phyloP scores from a whole-genome alignment of 1,284 basidiomycete species.

The Mycena citricolor region DNA sequence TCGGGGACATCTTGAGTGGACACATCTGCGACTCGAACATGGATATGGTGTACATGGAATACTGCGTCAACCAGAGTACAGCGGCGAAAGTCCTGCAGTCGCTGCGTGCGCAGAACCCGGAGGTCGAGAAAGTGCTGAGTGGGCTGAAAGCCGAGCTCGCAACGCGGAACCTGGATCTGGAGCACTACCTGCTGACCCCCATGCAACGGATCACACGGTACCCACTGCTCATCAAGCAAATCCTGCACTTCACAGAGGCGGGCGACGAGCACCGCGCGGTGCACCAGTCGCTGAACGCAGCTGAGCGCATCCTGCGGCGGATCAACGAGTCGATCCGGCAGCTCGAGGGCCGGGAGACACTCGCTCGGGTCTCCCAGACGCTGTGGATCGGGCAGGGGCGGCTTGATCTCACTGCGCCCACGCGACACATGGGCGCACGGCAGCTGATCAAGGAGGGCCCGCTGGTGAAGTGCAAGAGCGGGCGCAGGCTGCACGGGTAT shows the following conservation, averaged over 20 bases:
- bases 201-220: conserved; percentile 97
- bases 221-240: conserved; percentile 84
- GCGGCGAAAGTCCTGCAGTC: conserved; percentile 81
- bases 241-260: conserved; percentile 75
- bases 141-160: conserved; percentile 74
- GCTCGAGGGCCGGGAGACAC: conserved; percentile 75
- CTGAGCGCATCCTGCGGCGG: conserved; percentile 72
- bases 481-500: conserved; percentile 74
- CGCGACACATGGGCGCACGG: conserved; percentile 75
- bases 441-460: conserved; percentile 78
- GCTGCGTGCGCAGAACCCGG: conserved; percentile 65
- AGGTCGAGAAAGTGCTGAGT: conserved; percentile 65
- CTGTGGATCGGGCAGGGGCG: conserved; percentile 89
- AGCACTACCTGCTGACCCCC: conserved; percentile 87
- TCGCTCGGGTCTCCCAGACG: conserved; percentile 72
- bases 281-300: conserved; percentile 54
- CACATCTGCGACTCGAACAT: conserved; percentile 81
- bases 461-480: conserved; percentile 81
- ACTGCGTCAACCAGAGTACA: conserved; percentile 87
- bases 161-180: conserved; percentile 83
- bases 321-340: conserved; percentile 91
- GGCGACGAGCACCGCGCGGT: conserved; percentile 60
- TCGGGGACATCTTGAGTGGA: conserved; percentile 81
- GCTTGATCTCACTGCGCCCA: conserved; percentile 88
- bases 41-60: conserved; percentile 79